Evolutionary conservation across 2,329 filamentous ascomycete species (phyloP).

Genomic region (Xylaria sp.): DNA sequence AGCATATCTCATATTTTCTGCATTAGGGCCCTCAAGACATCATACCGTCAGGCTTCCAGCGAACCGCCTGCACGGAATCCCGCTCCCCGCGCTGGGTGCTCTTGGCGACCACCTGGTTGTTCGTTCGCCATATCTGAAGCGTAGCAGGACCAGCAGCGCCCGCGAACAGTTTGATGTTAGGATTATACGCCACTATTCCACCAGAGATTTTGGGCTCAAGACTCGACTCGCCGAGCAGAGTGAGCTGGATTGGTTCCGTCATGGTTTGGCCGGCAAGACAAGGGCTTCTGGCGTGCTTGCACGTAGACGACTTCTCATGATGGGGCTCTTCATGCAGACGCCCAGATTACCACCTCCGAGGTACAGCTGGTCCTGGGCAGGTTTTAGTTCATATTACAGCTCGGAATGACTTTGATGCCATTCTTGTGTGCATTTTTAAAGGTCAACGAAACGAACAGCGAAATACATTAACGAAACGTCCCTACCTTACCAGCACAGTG

Average conservation of each 20-base stretch:
- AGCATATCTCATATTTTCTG: constrained; percentile 9
- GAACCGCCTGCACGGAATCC: constrained; percentile 44
- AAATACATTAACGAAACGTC: neutral
- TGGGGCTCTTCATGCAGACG: constrained; percentile 6
- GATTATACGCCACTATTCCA: constrained; percentile 67
- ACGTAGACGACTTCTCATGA: constrained; percentile 17
- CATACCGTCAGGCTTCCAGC: constrained; percentile 64
- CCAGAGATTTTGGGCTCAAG: constrained; percentile 51
- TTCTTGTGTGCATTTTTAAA: neutral
- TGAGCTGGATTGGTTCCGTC: constrained; percentile 35
- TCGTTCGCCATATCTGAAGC: constrained; percentile 71
- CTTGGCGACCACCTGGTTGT: constrained; percentile 60
- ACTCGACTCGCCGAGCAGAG: constrained; percentile 52
- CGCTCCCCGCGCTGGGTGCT: constrained; percentile 42
- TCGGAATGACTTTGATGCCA: neutral
- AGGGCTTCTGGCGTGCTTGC: constrained; percentile 8
- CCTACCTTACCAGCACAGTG: constrained; percentile 3
- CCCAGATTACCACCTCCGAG: neutral
- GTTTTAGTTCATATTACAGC: neutral
- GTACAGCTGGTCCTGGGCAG: neutral
- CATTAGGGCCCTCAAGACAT: neutral
- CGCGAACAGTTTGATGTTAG: constrained; percentile 77
- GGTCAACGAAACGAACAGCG: neutral
- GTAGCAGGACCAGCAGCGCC: constrained; percentile 63
- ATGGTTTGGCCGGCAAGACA: constrained; percentile 20